Conservation (phyloP, 345 rosid genomes). For the Angophora floribunda region DNA sequence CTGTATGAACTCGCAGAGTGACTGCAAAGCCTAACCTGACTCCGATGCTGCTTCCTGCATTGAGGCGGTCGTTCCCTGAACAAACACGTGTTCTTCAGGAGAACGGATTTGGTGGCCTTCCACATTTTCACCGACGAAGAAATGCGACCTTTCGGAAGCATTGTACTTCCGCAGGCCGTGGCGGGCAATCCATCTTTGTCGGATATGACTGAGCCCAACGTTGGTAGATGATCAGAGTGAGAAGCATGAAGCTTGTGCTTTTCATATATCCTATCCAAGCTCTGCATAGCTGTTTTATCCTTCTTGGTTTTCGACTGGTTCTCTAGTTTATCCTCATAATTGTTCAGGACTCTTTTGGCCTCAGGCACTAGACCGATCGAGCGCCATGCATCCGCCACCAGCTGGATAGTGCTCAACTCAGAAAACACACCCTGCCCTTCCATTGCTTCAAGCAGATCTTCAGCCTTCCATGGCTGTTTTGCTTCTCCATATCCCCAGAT, state of each 20-base stretch:
- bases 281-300: slow-evolving; percentile 11
- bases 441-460: slow-evolving; percentile 59
- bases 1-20: slow-evolving; percentile 5
- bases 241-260: slow-evolving; percentile 20
- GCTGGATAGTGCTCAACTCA: slow-evolving; percentile 49
- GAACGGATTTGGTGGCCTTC: slow-evolving; percentile 4
- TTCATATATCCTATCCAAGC: slow-evolving; percentile 10
- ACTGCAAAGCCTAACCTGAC: slow-evolving; percentile 9
- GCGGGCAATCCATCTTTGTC: slow-evolving; percentile 15
- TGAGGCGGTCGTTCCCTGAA: slow-evolving; percentile 14
- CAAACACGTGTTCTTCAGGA: slow-evolving; percentile 3
- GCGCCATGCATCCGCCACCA: slow-evolving; percentile 73
- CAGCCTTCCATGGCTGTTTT: slow-evolving; percentile 79
- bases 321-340: slow-evolving; percentile 5
- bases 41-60: slow-evolving; percentile 32
- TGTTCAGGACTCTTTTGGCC: slow-evolving; percentile 33
- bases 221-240: slow-evolving; percentile 5
- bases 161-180: slow-evolving; percentile 15
- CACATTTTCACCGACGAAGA: slow-evolving; percentile 6
- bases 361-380: slow-evolving; percentile 53
- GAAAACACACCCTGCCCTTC: slow-evolving; percentile 47
- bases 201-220: background rate
- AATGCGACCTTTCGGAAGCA: slow-evolving; percentile 2
- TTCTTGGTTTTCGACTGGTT: slow-evolving; percentile 5
- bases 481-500: slow-evolving; percentile 90